Percentiles rank a stretch among this genome's conserved stretches.
phyloP scores from a whole-genome alignment of 148 eudicot genomes.

The Vaccinium darrowii region DNA sequence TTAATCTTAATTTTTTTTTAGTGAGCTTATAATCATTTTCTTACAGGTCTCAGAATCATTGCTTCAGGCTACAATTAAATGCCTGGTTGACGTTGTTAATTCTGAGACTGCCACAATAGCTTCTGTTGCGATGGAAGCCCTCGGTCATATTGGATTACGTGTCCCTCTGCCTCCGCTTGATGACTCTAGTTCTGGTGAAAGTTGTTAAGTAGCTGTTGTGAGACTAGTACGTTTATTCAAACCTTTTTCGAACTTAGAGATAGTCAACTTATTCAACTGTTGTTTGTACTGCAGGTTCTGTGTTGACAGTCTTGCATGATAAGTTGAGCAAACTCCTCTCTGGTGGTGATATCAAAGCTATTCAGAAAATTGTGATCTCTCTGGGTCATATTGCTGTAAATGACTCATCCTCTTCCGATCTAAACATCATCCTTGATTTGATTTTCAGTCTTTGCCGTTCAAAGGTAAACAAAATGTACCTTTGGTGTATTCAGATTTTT shows the following conservation, averaged over 20 bases:
- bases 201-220: conserved; percentile 8
- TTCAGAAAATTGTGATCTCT: conserved; percentile 69
- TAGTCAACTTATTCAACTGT: neutral
- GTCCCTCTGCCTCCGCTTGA: conserved; percentile 49
- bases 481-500: neutral
- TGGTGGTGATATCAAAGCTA: conserved; percentile 83
- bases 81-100: conserved; percentile 69
- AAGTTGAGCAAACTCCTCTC: conserved; percentile 69
- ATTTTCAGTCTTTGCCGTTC: conserved; percentile 82
- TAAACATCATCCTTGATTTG: conserved; percentile 68
- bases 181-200: conserved; percentile 63
- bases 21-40: conserved; percentile 4
- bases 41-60: conserved; percentile 57
- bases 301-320: conserved; percentile 55
- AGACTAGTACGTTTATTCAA: conserved; percentile 1
- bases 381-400: conserved; percentile 82
- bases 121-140: conserved; percentile 85
- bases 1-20: conserved; percentile 2
- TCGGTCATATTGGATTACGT: conserved; percentile 85
- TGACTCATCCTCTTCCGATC: conserved; percentile 57
- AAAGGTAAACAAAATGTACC: conserved; percentile 50
- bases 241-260: neutral
- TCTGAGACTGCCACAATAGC: conserved; percentile 72
- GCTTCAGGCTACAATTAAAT: conserved; percentile 55
- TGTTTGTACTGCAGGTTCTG: conserved; percentile 47